Conservation (phyloP, 371 early-diverging fungal species). For the Mucor sp. region DNA sequence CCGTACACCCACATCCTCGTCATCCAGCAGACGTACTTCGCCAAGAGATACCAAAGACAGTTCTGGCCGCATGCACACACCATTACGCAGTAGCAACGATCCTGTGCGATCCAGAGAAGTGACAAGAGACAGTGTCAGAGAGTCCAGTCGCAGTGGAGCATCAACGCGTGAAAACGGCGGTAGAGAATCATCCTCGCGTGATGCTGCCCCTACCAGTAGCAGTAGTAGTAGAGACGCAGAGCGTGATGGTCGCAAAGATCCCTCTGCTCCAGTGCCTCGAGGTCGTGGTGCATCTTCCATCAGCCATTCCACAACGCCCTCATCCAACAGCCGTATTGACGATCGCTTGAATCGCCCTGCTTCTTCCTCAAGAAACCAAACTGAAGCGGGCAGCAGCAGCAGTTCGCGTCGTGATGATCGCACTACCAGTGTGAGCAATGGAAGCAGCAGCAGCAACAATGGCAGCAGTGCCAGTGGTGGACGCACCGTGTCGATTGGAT, state of each 20-base stretch:
- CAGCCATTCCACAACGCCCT: not conserved
- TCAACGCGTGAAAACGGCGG: not conserved
- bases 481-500: not conserved
- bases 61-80: slow-evolving; percentile 1
- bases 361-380: not conserved
- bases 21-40: slow-evolving; percentile 1
- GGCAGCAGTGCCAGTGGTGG: slow-evolving; percentile 1
- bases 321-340: not conserved
- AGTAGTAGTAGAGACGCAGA: not conserved
- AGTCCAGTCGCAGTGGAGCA: not conserved
- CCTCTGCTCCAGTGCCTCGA: not conserved
- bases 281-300: not conserved
- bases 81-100: slow-evolving; percentile 3
- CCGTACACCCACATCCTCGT: not conserved
- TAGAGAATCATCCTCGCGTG: not conserved
- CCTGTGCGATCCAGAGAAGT: slow-evolving; percentile 20
- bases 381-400: not conserved
- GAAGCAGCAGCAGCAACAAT: not conserved
- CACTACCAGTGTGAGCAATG: not conserved
- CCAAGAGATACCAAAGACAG: slow-evolving; percentile 10
- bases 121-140: slow-evolving; percentile 11
- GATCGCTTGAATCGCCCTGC: not conserved
- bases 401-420: not conserved
- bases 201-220: not conserved
- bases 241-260: not conserved